Evolutionary conservation across 2,329 filamentous ascomycete genomes (phyloP), one percentile per base, ranked within the genome.

Genomic region (Alternaria ventricosa): DNA sequence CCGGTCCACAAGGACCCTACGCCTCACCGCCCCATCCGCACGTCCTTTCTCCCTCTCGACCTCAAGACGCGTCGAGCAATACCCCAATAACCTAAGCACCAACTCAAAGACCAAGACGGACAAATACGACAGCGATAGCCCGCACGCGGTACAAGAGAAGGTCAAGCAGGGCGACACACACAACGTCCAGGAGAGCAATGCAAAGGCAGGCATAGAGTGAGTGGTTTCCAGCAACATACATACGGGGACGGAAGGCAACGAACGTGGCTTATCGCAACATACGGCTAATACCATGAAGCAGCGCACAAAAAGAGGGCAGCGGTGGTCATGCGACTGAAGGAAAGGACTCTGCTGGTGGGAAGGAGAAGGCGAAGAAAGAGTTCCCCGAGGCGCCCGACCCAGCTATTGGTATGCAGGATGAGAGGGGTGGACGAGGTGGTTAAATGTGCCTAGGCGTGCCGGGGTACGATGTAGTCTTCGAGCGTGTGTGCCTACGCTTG

Each of bases 381-480:
- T 78, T 81, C 58, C 84, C 84, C 4, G 84, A 84, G 71, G 79
- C 82, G 13, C 83, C 84, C 1, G 82, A 81, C 53, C 73, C 75
- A 53, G 79, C 79, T 6, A 84, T 85, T 68, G 84, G 84, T 0
- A 84, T 85, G 81, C 82, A 85, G 72, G 83, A 85, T 71, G 83
- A 85, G 78, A 76, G 83, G 58, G 84, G 83, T 60, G 80, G 79
- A 44, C 81, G 83, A 58, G 82, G 82, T 44, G 74, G 65, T 70
- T 81, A 50, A 45, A n/a, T 18, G n/a, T n/a, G 33, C 7, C 8
- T 36, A 36, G 33, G 33, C 33, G 15, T 36, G 33, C 8, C 33
- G 33, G 15, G 28, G 25, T 50, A 23, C 36, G 36, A 41, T 18
- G n/a, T 11, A 6, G 36, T 41, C 36, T 41, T 41, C n/a, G 3